A percentile compares a stretch with the other conserved stretches of the same genome.
phyloP scores from a whole-genome alignment of 2,329 filamentous ascomycete species.

The Bisporella sp. region DNA sequence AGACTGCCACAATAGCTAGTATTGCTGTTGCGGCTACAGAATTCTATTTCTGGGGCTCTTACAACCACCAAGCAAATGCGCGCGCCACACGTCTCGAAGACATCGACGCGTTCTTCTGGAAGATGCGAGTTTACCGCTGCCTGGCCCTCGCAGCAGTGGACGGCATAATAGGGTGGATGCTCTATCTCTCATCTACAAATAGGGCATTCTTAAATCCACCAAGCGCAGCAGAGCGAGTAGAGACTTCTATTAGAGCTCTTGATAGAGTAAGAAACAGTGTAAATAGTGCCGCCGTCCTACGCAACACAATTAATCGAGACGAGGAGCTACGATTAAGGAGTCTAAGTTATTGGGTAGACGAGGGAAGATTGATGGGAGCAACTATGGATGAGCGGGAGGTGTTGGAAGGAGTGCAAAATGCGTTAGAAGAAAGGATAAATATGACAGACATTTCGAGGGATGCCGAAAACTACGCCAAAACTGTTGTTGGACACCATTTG shows the following conservation, averaged over 20 bases:
- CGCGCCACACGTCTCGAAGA: slow-evolving; percentile 55
- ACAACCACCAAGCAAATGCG: slow-evolving; percentile 59
- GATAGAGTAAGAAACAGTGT: slow-evolving; percentile 58
- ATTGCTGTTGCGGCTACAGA: slow-evolving; percentile 56
- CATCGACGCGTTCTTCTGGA: slow-evolving; percentile 67
- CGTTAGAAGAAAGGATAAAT: slow-evolving; percentile 56
- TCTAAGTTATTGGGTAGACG: slow-evolving; percentile 73
- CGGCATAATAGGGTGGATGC: slow-evolving; percentile 49
- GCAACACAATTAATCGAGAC: slow-evolving; percentile 75
- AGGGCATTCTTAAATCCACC: slow-evolving; percentile 64
- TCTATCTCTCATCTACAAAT: slow-evolving; percentile 76
- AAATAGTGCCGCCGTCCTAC: slow-evolving; percentile 65
- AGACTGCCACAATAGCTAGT: slow-evolving; percentile 57
- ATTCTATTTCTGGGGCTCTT: slow-evolving; percentile 55
- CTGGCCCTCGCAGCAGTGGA: slow-evolving; percentile 61
- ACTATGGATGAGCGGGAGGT: slow-evolving; percentile 76
- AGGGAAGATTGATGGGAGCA: slow-evolving; percentile 64
- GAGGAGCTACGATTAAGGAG: slow-evolving; percentile 57
- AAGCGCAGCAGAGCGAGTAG: slow-evolving; percentile 58
- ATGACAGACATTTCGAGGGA: slow-evolving; percentile 53
- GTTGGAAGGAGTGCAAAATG: slow-evolving; percentile 62
- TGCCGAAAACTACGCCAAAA: slow-evolving; percentile 53
- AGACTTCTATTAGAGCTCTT: slow-evolving; percentile 48
- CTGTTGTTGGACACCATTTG: slow-evolving; percentile 23
- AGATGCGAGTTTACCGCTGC: slow-evolving; percentile 54